Evolutionary conservation across 139 green algal species (phyloP), one percentile per base, ranked within the genome.

Genomic region (Tetraselmis striata): DNA sequence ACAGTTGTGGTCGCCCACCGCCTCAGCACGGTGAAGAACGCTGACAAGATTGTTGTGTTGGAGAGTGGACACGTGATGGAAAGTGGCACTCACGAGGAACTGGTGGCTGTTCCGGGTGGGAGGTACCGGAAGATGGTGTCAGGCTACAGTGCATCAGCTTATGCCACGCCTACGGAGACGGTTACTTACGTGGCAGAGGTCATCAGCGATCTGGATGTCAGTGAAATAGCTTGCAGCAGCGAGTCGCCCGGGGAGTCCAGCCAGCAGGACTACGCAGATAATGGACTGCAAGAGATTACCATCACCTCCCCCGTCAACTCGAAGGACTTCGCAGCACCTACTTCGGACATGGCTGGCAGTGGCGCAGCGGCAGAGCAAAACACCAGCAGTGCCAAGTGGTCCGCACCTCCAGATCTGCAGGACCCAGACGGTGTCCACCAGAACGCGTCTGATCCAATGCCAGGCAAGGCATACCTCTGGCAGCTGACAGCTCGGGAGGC

Each of bases 1-100:
- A 84, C 81, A 30, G 29, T 84, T 1, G 30, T 84, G 31, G 30
- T 84, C 25, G 81, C 81, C 23, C 81, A 84, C 32, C 81, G 81
- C 18, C 58, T 84, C 11, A 75, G 22, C 25, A 84, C 81, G 2
- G 32, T 84, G 31, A n/a, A 28, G 28, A n/a, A 84, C 32, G 74
- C 74, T 2, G 81, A 84, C 32, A 80, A 84, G 76, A 84, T 84
- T 45, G 30, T 76, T 1, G 81, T 84, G 25, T n/a, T 84, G 22
- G 2, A 81, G 31, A 75, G 74, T 18, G 81, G 81, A 2, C 18
- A 80, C 18, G 81, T 84, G 22, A 28, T 80, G 28, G 81, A 84
- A 11, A 18, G 29, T 5, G 81, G 81, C 24, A 31, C n/a, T 2
- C 81, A 84, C 81, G 28, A 77, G 2, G 30, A 76, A 28, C 79